These are phyloP conservation scores for Auricularia heimuer DNA, from an alignment of 768 basidiomycete species.

Conservation along the genomic window DNA sequence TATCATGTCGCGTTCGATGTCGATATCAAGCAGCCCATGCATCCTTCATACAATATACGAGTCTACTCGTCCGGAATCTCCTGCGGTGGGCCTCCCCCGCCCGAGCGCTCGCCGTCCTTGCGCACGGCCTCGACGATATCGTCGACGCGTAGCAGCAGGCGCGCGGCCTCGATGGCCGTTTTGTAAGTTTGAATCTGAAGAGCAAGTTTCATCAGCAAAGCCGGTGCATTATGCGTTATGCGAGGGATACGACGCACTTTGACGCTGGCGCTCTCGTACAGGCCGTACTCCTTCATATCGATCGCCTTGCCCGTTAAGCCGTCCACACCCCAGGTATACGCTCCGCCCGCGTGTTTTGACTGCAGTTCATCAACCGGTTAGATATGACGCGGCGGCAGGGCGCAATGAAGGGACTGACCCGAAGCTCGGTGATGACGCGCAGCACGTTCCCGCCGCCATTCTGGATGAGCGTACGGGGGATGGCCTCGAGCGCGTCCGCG, in stretches of 20 bases:
- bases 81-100: slow-evolving; percentile 39
- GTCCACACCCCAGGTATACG: slow-evolving; percentile 87
- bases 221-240: not conserved
- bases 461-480: slow-evolving; percentile 89
- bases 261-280: slow-evolving; percentile 94
- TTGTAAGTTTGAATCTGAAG: slow-evolving; percentile 83
- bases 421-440: slow-evolving; percentile 81
- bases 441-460: slow-evolving; percentile 95
- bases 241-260: slow-evolving; percentile 41
- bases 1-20: no score
- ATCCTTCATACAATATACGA: no score
- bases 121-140: slow-evolving; percentile 87
- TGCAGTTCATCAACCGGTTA: not conserved
- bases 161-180: slow-evolving; percentile 93
- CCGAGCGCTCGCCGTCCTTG: slow-evolving; percentile 54
- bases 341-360: slow-evolving; percentile 84
- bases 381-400: not conserved
- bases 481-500: slow-evolving; percentile 94
- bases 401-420: slow-evolving; percentile 41
- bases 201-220: not conserved
- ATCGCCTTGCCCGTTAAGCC: slow-evolving; percentile 94
- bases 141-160: slow-evolving; percentile 85
- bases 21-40: no score
- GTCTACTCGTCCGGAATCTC: slow-evolving; percentile 38
- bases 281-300: slow-evolving; percentile 89